Percentiles rank a stretch among this genome's conserved stretches.
These are phyloP conservation scores for Scedosporium boydii DNA, from an alignment of 2,329 filamentous ascomycete genomes.

Conservation along the genomic window DNA sequence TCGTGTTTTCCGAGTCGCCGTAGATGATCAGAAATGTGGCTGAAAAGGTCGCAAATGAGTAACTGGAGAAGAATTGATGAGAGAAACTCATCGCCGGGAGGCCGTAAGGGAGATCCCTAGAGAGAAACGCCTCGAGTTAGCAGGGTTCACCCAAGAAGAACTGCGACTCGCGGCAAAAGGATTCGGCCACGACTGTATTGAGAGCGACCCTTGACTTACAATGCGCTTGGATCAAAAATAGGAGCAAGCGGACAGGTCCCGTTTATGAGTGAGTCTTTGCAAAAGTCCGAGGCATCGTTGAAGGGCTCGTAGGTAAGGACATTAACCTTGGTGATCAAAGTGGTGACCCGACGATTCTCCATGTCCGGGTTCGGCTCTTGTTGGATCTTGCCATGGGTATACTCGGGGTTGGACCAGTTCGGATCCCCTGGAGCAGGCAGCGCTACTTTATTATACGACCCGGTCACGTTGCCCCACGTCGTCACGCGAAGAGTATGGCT, in stretches of 20 bases:
- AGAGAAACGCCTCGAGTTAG: not conserved
- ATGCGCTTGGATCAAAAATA: conserved; percentile 43
- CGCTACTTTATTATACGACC: conserved; percentile 45
- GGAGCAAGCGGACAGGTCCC: conserved; percentile 67
- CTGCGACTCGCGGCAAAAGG: no score
- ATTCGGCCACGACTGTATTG: no score
- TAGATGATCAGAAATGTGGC: conserved; percentile 66
- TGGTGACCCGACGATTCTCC: conserved; percentile 53
- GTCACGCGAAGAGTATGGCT: conserved; percentile 64
- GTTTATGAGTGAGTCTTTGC: conserved; percentile 48
- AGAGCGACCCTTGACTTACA: conserved; percentile 22
- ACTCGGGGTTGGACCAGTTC: conserved; percentile 51
- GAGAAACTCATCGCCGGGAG: conserved; percentile 66
- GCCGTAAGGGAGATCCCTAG: conserved; percentile 26
- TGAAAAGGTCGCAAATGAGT: conserved; percentile 75
- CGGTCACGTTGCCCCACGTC: conserved; percentile 86
- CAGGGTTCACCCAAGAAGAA: not conserved
- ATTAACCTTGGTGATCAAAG: conserved; percentile 60
- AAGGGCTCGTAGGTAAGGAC: conserved; percentile 71
- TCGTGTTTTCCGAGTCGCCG: conserved; percentile 53
- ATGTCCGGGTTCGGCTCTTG: conserved; percentile 41
- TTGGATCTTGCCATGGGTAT: conserved; percentile 67
- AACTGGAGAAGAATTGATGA: conserved; percentile 70
- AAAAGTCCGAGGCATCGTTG: conserved; percentile 52
- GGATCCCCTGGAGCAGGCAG: conserved; percentile 52